Percentiles rank a stretch among this genome's conserved stretches.
Conservation (phyloP, 139 green algal genomes). For the Microglena sp. region DNA sequence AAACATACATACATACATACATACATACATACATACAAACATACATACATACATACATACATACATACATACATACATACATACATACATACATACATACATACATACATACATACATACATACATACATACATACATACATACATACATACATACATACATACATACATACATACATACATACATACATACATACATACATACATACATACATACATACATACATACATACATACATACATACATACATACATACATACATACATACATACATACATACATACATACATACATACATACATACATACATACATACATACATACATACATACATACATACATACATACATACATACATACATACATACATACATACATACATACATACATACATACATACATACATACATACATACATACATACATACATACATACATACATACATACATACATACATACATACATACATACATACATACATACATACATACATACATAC, state of each 20-base stretch:
- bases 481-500: conserved; percentile 4
- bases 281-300: conserved; percentile 8
- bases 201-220: conserved; percentile 3
- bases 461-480: background rate
- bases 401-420: conserved; percentile 5
- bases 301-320: conserved; percentile 9
- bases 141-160: conserved; percentile 5
- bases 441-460: conserved; percentile 2
- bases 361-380: conserved; percentile 3
- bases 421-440: conserved; percentile 5
- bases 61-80: conserved; percentile 3
- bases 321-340: conserved; percentile 2
- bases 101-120: conserved; percentile 5
- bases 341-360: background rate
- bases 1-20: conserved; percentile 11
- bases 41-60: conserved; percentile 4
- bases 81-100: conserved; percentile 5
- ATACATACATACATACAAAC: conserved; percentile 11
- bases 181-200: conserved; percentile 8
- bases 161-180: conserved; percentile 4
- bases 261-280: conserved; percentile 3
- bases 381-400: conserved; percentile 5
- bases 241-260: background rate
- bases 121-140: conserved; percentile 5
- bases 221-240: conserved; percentile 5